Base-by-base conservation (phyloP, 495 filamentous ascomycete genomes). In the Geopyxis carbonaria region DNA sequence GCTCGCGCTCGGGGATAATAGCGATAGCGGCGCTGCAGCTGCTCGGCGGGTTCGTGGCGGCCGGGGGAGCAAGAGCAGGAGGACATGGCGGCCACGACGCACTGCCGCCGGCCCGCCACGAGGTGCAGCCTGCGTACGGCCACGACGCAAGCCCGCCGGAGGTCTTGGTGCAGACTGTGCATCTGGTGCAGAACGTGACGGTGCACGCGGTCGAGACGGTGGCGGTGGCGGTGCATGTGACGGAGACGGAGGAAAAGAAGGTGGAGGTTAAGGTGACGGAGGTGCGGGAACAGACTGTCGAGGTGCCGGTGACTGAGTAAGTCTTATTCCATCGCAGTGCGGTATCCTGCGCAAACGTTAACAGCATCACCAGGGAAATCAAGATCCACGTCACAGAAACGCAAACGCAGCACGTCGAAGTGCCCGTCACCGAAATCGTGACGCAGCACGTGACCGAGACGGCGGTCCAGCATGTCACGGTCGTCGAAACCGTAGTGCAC, bases 251-350 rank as follows among this genome's bases (percentile, higher is more conserved):
- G 28, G 44, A n/a, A n/a, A n/a, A n/a, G n/a, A n/a, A n/a, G n/a
- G n/a, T n/a, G n/a, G n/a, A 22, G 22, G 20, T 28, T 13, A 22
- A 39, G n/a, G 3, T 13, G 21, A 39, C 24, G 4, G 36, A 2
- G 11, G 27, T 30, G 11, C 27, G n/a, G n/a, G n/a, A n/a, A n/a
- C n/a, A n/a, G n/a, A n/a, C n/a, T n/a, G 15, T 11, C 35, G 10
- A 33, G 24, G 3, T 48, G 36, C 45, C 47, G 16, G 31, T 49
- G 22, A 49, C 39, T 4, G 45, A 49, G 46, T 49, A 21, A 42
- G 45, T 34, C 10, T 28, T 7, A n/a, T 32, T 8, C 25, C 5
- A 19, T 9, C 18, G 9, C 28, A 3, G 2, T 11, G n/a, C 7
- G 14, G 16, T 5, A 5, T 8, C 10, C 11, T 10, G 4, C 4